Conservation (phyloP, 2,329 filamentous ascomycete genomes). For the Verticillium albo-atrum region DNA sequence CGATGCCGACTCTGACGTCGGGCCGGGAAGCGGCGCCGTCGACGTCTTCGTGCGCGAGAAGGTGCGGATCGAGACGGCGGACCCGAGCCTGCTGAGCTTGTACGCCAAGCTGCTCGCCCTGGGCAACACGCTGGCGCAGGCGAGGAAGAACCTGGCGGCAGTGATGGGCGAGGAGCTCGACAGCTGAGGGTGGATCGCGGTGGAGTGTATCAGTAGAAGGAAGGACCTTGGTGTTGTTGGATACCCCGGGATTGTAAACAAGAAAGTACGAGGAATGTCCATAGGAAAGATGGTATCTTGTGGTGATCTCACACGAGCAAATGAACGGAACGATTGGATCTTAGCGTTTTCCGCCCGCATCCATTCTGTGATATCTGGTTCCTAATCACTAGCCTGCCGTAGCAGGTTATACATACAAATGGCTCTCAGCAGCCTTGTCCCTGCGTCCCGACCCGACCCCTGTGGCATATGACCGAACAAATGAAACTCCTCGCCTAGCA, state of each 20-base stretch:
- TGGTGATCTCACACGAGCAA: neutral
- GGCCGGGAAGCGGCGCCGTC: constrained; percentile 21
- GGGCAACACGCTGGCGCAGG: constrained; percentile 66
- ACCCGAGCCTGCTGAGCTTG: constrained; percentile 79
- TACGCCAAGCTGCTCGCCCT: constrained; percentile 79
- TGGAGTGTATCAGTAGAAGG: neutral
- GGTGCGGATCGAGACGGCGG: constrained; percentile 80
- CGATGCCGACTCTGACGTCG: neutral
- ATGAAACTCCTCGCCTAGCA: neutral
- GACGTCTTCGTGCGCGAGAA: constrained; percentile 88
- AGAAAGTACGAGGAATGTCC: neutral
- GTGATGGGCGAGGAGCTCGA: constrained; percentile 64
- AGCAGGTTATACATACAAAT: neutral
- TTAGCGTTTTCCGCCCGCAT: neutral
- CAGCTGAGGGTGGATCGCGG: neutral
- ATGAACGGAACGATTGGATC: neutral
- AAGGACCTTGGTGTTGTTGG: neutral
- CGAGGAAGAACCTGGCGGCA: constrained; percentile 66
- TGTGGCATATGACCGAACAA: neutral
- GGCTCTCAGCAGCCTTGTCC: neutral
- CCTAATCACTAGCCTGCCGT: neutral
- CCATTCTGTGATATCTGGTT: neutral
- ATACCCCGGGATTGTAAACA: constrained; percentile 10
- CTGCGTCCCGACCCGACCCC: neutral
- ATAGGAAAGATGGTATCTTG: too few species aligned